Evolutionary conservation across 2,329 filamentous ascomycete genomes (phyloP).

Genomic region (Fusarium decemcellulare): DNA sequence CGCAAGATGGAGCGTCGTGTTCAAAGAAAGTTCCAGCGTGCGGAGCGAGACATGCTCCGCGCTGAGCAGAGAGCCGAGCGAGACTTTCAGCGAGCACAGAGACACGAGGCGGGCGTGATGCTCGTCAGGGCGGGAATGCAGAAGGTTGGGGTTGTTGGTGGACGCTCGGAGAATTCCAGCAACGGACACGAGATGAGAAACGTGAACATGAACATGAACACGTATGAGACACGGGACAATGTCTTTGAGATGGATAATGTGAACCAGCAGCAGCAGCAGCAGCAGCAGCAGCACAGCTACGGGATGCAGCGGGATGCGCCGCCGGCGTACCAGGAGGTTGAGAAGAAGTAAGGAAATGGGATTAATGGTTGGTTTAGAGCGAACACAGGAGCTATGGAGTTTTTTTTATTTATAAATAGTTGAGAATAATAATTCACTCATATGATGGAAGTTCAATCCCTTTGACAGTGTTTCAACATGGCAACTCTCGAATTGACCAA

Average conservation of each 20-base stretch:
- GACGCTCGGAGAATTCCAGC: neutral
- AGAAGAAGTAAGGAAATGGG: conserved; percentile 22
- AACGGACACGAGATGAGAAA: neutral
- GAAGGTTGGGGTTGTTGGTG: conserved; percentile 5
- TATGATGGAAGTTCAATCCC: no score
- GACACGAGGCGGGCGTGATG: conserved; percentile 29
- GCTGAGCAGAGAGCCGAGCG: conserved; percentile 37
- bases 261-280: conserved; percentile 6
- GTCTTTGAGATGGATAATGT: conserved; percentile 19
- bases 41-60: conserved; percentile 39
- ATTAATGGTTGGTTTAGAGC: neutral
- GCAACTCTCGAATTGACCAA: neutral
- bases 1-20: conserved; percentile 38
- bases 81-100: conserved; percentile 23
- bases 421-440: neutral
- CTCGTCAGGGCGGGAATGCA: conserved; percentile 18
- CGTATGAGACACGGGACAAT: conserved; percentile 1
- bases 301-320: conserved; percentile 25
- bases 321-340: conserved; percentile 40
- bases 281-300: neutral
- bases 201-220: neutral
- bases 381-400: neutral
- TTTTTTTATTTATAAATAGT: neutral
- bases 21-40: conserved; percentile 36
- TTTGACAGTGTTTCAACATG: neutral